These are phyloP conservation scores for Coemansia umbellata DNA, from an alignment of 192 early-diverging fungal genomes.

Conservation along the genomic window DNA sequence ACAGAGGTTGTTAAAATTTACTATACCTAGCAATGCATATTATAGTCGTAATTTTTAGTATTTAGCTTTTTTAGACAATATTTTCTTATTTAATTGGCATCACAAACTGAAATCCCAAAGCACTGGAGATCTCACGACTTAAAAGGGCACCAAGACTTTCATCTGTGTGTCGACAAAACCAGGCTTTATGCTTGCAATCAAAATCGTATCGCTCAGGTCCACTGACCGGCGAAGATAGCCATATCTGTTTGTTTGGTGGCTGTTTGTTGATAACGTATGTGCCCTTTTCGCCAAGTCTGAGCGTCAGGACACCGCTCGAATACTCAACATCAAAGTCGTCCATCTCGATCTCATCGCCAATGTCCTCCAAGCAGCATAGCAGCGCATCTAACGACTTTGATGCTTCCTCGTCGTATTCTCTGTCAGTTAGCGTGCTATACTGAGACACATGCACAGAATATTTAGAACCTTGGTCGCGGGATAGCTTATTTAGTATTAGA, in stretches of 20 bases:
- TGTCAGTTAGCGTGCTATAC: constrained; percentile 54
- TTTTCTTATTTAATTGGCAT: constrained; percentile 44
- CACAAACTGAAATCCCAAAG: constrained; percentile 40
- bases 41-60: too few species aligned
- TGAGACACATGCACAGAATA: too few species aligned
- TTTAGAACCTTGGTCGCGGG: too few species aligned
- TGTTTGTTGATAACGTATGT: constrained; percentile 98
- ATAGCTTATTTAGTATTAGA: too few species aligned
- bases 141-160: constrained; percentile 67
- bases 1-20: not conserved
- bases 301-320: constrained; percentile 83
- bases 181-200: constrained; percentile 52
- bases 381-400: constrained; percentile 62
- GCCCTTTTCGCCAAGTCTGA: constrained; percentile 69
- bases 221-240: constrained; percentile 89
- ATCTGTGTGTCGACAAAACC: constrained; percentile 75
- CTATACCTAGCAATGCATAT: too few species aligned
- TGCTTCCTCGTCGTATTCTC: constrained; percentile 60
- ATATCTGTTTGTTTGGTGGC: constrained; percentile 97
- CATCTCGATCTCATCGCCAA: constrained; percentile 66
- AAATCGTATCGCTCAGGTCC: constrained; percentile 88
- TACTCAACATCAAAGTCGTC: constrained; percentile 79
- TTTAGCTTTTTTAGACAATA: not conserved
- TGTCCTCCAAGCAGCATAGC: constrained; percentile 67
- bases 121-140: constrained; percentile 61